Evolutionary conservation across 805 yeast genomes (phyloP).

Genomic region (Candida sanyiensis): DNA sequence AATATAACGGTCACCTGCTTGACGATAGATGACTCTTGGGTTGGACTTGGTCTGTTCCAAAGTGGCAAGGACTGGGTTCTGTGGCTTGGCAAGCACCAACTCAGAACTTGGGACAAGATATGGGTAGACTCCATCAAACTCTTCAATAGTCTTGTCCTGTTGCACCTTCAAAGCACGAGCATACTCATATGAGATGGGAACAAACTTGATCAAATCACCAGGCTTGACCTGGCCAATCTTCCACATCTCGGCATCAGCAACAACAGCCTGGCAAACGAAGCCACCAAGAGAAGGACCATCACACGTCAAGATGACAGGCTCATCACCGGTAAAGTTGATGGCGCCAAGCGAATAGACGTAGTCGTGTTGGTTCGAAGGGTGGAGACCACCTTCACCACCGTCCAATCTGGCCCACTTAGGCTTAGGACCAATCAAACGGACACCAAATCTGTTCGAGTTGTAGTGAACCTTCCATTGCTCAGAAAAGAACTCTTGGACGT

Average conservation of each 20-base stretch:
- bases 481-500: conserved; percentile 67
- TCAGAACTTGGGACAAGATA: conserved; percentile 24
- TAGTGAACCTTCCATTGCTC: conserved; percentile 92
- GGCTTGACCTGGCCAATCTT: conserved; percentile 97
- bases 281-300: conserved; percentile 99
- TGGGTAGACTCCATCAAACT: conserved; percentile 38
- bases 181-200: conserved; percentile 62
- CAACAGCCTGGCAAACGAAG: conserved; percentile 94
- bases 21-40: conserved; percentile 81
- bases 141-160: conserved; percentile 50
- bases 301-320: conserved; percentile 93
- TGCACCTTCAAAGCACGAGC: conserved; percentile 59
- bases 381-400: conserved; percentile 98
- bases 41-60: conserved; percentile 42
- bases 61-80: conserved; percentile 64
- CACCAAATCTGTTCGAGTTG: conserved; percentile 96
- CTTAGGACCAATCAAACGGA: conserved; percentile 89
- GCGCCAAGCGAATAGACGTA: conserved; percentile 96
- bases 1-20: conserved; percentile 94
- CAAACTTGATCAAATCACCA: conserved; percentile 78
- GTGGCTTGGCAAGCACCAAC: conserved; percentile 38
- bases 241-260: conserved; percentile 96
- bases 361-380: conserved; percentile 98
- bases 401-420: conserved; percentile 95
- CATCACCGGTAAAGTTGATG: conserved; percentile 96